Evolutionary conservation across 805 yeast species (phyloP).

Genomic region (Ogataea pignaliae): DNA sequence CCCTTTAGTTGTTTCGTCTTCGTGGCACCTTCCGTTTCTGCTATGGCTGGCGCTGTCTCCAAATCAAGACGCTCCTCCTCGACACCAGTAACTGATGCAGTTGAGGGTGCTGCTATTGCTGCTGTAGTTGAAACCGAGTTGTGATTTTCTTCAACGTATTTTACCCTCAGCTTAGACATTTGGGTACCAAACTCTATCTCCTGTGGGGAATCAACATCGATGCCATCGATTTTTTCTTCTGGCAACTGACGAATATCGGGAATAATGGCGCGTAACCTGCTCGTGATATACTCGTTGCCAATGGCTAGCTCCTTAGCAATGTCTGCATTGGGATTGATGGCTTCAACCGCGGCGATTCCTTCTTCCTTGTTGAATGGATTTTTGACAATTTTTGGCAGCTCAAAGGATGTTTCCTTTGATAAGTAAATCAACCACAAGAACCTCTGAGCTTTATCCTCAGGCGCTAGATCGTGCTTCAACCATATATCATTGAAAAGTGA

Average conservation of each 20-base stretch:
- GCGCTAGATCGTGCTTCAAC: conserved; percentile 54
- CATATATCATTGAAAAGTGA: conserved; percentile 71
- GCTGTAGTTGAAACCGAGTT: no score
- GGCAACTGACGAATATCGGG: conserved; percentile 13
- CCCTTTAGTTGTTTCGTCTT: no score
- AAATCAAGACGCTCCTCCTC: no score
- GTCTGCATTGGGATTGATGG: conserved; percentile 10
- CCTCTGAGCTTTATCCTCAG: conserved; percentile 62
- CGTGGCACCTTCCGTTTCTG: no score
- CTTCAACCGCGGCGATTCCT: conserved; percentile 1
- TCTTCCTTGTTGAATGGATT: conserved; percentile 29
- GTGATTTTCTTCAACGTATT: conserved; percentile 12
- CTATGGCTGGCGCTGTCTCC: no score
- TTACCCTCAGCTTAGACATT: conserved; percentile 42
- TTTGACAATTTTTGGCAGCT: conserved; percentile 36
- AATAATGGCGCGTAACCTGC: conserved; percentile 21
- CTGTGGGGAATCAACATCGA: conserved; percentile 36
- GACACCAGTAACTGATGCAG: no score
- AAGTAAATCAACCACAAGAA: conserved; percentile 82
- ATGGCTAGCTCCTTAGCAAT: conserved; percentile 19
- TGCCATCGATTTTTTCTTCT: neutral
- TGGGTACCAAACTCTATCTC: conserved; percentile 45
- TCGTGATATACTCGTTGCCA: conserved; percentile 18
- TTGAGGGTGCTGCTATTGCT: no score
- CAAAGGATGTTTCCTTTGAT: conserved; percentile 68